A percentile compares a stretch with the other conserved stretches of the same genome.
Conservation (phyloP, 2,329 filamentous ascomycete genomes). For the Penicillium thymicola region DNA sequence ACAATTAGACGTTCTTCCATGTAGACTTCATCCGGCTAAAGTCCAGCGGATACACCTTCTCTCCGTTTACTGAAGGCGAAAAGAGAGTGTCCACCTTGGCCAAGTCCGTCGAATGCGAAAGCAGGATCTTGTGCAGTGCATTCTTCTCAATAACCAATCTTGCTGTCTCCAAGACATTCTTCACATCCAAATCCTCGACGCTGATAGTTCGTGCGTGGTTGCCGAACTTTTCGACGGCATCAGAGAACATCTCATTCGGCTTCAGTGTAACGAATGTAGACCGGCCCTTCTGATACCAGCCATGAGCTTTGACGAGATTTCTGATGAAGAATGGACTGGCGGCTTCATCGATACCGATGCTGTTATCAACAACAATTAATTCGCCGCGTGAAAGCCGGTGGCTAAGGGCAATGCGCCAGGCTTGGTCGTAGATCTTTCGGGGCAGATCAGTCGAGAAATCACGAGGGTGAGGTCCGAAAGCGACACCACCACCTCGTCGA, state of each 20-base stretch:
- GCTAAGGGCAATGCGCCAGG: slow-evolving; percentile 89
- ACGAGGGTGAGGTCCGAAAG: slow-evolving; percentile 84
- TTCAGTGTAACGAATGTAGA: slow-evolving; percentile 71
- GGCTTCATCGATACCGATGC: slow-evolving; percentile 61
- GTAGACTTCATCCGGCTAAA: not conserved
- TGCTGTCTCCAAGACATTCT: slow-evolving; percentile 82
- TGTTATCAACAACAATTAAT: slow-evolving; percentile 78
- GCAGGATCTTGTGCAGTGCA: slow-evolving; percentile 73
- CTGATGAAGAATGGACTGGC: slow-evolving; percentile 57
- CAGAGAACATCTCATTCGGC: slow-evolving; percentile 61
- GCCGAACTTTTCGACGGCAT: slow-evolving; percentile 61
- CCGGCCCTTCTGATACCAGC: slow-evolving; percentile 67
- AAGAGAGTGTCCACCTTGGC: slow-evolving; percentile 15
- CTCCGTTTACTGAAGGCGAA: slow-evolving; percentile 3
- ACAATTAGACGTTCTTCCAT: not conserved
- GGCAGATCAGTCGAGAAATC: slow-evolving; percentile 84
- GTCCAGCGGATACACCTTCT: not conserved
- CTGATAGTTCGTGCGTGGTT: slow-evolving; percentile 67
- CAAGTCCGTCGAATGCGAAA: slow-evolving; percentile 56
- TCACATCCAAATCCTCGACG: slow-evolving; percentile 84
- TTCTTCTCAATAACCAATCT: slow-evolving; percentile 81
- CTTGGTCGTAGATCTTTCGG: slow-evolving; percentile 89
- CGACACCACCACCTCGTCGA: slow-evolving; percentile 78
- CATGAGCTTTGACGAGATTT: slow-evolving; percentile 67
- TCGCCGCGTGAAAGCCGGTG: slow-evolving; percentile 87